Base-by-base conservation (phyloP, 345 rosid species). In the Zanthoxylum bungeanum region DNA sequence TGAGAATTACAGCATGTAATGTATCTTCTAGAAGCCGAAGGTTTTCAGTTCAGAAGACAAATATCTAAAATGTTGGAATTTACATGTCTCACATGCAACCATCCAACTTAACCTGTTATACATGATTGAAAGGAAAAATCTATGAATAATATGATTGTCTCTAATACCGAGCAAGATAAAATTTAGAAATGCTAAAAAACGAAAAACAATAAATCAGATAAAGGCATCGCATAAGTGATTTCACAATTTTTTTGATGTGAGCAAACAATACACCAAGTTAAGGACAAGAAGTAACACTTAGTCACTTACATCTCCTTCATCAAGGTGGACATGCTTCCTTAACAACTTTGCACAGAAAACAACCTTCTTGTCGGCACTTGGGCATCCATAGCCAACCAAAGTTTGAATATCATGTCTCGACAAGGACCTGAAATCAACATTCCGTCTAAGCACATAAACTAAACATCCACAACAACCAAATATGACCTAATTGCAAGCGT, bases 251-350 rank as follows among this genome's bases (percentile, higher is more conserved):
- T 8, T 6, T 12, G 19, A 17, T 4, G 25, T 17, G 16, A 66
- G 56, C 49, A 42, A 66, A 69, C 27, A 17, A 44, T n/a, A 37
- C 25, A 34, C 39, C 25, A 47, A 53, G 11, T 17, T 24, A 63
- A 49, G 53, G 44, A 30, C 60, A 22, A 34, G 49, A 76, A 53
- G 31, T 17, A 76, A 67, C 61, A 77, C 97, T 85, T 79, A 95
- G 75, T 65, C 61, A 77, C 97, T 85, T 79, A 95, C 98, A 88
- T 95, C 98, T 81, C 99, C 98, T 95, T 95, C 99, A 76, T 95
- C 94, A 24, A 95, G 89, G 85, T 89, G 99, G 50, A 81, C 91
- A 78, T 81, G 94, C 85, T 95, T 95, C 83, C 99, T 86, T 76
- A 93, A 70, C 44, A 93, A 82, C 66, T 95, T 93, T 9, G 93